Base-by-base conservation (phyloP, 106 monocot species). In the Allium fistulosum region DNA sequence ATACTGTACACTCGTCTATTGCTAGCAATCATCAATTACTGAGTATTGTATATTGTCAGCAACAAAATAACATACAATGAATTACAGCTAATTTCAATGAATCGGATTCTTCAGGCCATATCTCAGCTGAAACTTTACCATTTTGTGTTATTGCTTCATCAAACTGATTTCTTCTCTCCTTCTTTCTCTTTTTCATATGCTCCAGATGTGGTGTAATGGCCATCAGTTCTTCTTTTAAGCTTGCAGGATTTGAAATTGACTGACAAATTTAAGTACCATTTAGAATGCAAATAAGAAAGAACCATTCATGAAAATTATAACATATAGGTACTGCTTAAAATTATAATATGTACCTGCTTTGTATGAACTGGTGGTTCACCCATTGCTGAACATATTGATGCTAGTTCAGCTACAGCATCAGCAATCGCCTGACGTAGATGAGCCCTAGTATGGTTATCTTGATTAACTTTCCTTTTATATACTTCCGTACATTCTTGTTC, bases 401-500 rank as follows among this genome's bases (percentile, higher is more conserved):
- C 81, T 49, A 86, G 65, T 67, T 91, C 81, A 46, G 83, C 81
- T 62, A 86, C 81, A 51, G 66, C 60, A 73, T 91, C 90, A 75
- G 83, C 86, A 72, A 91, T 86, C 1, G 77, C 81, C 73, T 77
- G 78, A 49, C 72, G 76, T 12, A 91, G 76, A 61, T 81, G 70
- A 67, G 74, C 90, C 69, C 86, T 79, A 15, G 68, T 76, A 4
- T 49, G 80, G 67, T 81, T 86, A 9, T 73, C 83, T 51, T 78
- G 69, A 63, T 90, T 81, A 45, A 90, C 81, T 58, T 83, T 90
- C 68, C 83, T 79, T 66, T 76, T 69, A 61, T 81, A 83, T 48
- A 81, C 83, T 27, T 83, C 78, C 14, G 81, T 49, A 62, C 94
- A 94, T 51, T 94, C 89, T 57, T 80, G 76, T 75, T 93, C 89